phyloP scores from a whole-genome alignment of 2,329 filamentous ascomycete species.

The Neofusicoccum cordaticola region DNA sequence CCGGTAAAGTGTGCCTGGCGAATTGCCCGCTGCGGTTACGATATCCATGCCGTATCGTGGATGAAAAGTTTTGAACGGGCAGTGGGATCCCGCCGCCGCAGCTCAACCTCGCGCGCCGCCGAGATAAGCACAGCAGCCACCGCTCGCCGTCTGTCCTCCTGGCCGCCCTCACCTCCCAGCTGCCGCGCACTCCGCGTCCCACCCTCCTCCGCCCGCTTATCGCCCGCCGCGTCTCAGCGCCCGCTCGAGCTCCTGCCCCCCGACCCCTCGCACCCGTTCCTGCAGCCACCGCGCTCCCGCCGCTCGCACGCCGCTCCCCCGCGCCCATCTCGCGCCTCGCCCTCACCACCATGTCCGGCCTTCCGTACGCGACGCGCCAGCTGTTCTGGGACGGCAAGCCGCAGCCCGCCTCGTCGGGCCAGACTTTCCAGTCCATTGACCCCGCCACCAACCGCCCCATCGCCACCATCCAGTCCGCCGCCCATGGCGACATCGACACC shows the following conservation, averaged over 20 bases:
- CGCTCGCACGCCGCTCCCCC: neutral
- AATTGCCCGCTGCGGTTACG: neutral
- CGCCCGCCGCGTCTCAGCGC: neutral
- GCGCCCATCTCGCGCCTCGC: neutral
- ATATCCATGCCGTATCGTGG: neutral
- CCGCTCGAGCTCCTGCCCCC: neutral
- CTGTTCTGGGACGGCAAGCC: constrained; percentile 73
- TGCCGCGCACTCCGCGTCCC: neutral
- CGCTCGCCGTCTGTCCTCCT: neutral
- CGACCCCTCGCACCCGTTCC: neutral
- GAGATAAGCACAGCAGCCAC: neutral
- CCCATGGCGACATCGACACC: constrained; percentile 64
- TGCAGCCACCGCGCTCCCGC: neutral
- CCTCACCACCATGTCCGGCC: constrained; percentile 20
- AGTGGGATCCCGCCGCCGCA: neutral
- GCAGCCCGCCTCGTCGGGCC: constrained; percentile 59
- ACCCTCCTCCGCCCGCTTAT: neutral
- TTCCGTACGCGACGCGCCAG: constrained; percentile 54
- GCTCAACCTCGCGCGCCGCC: neutral
- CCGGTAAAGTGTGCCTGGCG: constrained; percentile 1
- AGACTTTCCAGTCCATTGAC: constrained; percentile 69
- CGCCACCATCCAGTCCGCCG: constrained; percentile 70
- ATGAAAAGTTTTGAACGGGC: constrained; percentile 10
- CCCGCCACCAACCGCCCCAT: constrained; percentile 68
- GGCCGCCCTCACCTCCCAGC: neutral